These are phyloP conservation scores for Moringa oleifera DNA, from an alignment of 345 rosid species.

Conservation along the genomic window DNA sequence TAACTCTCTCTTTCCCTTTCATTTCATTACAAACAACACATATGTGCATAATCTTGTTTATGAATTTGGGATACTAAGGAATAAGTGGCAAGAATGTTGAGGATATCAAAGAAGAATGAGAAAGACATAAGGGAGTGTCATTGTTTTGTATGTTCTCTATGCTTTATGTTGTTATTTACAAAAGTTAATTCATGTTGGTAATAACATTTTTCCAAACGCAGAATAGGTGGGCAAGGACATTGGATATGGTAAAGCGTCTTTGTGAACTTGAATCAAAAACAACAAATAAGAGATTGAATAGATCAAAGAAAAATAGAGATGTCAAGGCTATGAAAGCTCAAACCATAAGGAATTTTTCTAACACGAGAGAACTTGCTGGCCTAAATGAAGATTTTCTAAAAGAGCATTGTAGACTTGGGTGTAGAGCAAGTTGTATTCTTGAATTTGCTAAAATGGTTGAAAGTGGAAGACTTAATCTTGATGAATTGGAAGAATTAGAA, in stretches of 20 bases:
- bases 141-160: background rate
- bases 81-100: slow-evolving; percentile 45
- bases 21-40: too few relatives aligned
- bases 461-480: slow-evolving; percentile 21
- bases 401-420: slow-evolving; percentile 35
- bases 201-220: background rate
- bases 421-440: slow-evolving; percentile 27
- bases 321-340: background rate
- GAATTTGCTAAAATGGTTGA: slow-evolving; percentile 26
- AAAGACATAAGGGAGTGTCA: slow-evolving; percentile 17
- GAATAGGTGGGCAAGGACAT: slow-evolving; percentile 39
- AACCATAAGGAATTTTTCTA: slow-evolving; percentile 34
- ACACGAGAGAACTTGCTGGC: slow-evolving; percentile 30
- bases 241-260: slow-evolving; percentile 40
- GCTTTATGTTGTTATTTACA: background rate
- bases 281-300: slow-evolving; percentile 5
- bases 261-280: slow-evolving; percentile 31
- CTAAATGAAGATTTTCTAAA: slow-evolving; percentile 15
- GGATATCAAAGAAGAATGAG: slow-evolving; percentile 31
- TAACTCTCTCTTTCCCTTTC: too few relatives aligned
- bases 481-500: slow-evolving; percentile 14
- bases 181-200: too few relatives aligned
- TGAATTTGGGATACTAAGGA: too few relatives aligned
- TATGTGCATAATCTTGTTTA: too few relatives aligned
- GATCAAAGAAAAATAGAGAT: slow-evolving; percentile 4